Conservation (phyloP, 768 basidiomycete genomes). For the Boletus subcaerulescens region DNA sequence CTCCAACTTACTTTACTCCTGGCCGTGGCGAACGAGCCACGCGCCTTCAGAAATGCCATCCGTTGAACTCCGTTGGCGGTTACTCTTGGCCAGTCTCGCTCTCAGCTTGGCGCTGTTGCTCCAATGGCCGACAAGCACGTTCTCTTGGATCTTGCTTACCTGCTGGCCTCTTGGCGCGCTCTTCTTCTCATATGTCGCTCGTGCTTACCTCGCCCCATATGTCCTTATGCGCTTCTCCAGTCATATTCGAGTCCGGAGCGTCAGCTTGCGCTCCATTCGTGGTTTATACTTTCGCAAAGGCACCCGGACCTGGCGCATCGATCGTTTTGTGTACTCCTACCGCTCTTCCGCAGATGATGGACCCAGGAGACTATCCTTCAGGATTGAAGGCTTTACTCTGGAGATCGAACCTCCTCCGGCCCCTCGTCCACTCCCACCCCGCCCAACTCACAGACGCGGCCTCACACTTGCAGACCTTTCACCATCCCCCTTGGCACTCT, state of each 20-base stretch:
- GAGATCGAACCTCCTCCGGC: constrained; percentile 36
- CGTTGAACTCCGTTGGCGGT: neutral
- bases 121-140: constrained; percentile 20
- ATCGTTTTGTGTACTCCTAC: constrained; percentile 63
- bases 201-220: constrained; percentile 67
- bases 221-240: constrained; percentile 55
- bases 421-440: constrained; percentile 17
- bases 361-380: constrained; percentile 57
- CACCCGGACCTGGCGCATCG: constrained; percentile 53
- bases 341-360: constrained; percentile 44
- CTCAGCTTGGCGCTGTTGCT: constrained; percentile 11
- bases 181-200: constrained; percentile 55
- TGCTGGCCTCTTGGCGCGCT: constrained; percentile 51
- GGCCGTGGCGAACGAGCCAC: constrained; percentile 1
- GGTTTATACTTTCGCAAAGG: constrained; percentile 68
- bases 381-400: constrained; percentile 58
- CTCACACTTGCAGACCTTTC: constrained; percentile 42
- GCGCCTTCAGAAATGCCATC: constrained; percentile 9
- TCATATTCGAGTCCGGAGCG: constrained; percentile 64
- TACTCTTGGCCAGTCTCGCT: constrained; percentile 13
- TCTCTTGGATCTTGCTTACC: constrained; percentile 41
- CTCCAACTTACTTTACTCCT: neutral
- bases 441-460: constrained; percentile 35
- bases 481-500: constrained; percentile 35
- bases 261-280: constrained; percentile 75